Conservation (phyloP, 2,329 filamentous ascomycete genomes). For the Parascedosporium putredinis region DNA sequence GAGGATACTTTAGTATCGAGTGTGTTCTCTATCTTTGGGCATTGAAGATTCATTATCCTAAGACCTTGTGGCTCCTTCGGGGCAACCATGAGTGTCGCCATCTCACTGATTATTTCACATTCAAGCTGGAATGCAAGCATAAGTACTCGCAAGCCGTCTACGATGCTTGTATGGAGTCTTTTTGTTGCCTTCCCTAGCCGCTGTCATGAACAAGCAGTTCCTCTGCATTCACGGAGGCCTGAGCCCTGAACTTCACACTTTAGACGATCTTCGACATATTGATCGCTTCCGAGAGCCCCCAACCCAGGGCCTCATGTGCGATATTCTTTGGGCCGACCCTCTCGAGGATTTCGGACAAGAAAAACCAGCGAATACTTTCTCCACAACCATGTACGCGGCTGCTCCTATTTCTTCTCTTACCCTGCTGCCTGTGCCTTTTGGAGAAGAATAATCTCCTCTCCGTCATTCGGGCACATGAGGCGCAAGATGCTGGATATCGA, state of each 20-base stretch:
- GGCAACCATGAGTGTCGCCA: slow-evolving; percentile 98
- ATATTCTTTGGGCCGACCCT: slow-evolving; percentile 97
- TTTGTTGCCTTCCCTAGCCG: slow-evolving; percentile 88
- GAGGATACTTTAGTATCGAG: slow-evolving; percentile 98
- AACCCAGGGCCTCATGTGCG: slow-evolving; percentile 96
- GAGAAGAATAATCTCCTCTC: slow-evolving; percentile 99
- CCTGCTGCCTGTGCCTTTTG: slow-evolving; percentile 92
- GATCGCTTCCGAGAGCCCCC: slow-evolving; percentile 96
- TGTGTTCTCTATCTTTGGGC: slow-evolving; percentile 97
- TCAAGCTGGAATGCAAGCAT: slow-evolving; percentile 99
- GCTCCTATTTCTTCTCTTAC: slow-evolving; percentile 99
- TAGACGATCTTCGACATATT: slow-evolving; percentile 91
- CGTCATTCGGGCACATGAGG: slow-evolving; percentile 94
- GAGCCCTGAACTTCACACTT: slow-evolving; percentile 88
- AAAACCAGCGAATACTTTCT: slow-evolving; percentile 97
- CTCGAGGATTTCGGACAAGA: slow-evolving; percentile 98
- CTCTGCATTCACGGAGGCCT: slow-evolving; percentile 95
- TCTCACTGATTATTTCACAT: slow-evolving; percentile 99
- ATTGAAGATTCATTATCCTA: slow-evolving; percentile 97
- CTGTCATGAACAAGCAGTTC: slow-evolving; percentile 99
- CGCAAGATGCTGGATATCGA: slow-evolving; percentile 94
- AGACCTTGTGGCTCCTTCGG: slow-evolving; percentile 91
- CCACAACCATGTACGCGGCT: slow-evolving; percentile 96
- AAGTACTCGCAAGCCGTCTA: slow-evolving; percentile 97
- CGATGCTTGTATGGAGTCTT: slow-evolving; percentile 96